Conservation (phyloP, 805 yeast species). For the Cyberlindnera nakhonratchasimensis region DNA sequence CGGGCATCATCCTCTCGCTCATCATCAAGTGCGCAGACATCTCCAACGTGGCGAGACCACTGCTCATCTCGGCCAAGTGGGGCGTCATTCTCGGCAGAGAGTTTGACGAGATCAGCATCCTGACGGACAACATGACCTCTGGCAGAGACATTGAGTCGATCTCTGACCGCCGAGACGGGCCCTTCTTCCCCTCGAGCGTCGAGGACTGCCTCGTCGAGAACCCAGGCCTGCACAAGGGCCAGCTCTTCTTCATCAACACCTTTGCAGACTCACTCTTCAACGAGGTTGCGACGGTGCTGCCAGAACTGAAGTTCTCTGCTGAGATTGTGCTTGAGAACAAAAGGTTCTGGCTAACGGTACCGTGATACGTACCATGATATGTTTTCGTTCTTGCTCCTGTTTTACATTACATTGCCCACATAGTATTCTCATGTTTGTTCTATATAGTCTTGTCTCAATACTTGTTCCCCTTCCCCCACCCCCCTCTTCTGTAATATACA, state of each 20-base stretch:
- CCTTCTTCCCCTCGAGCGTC: slow-evolving; percentile 35
- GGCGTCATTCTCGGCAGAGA: slow-evolving; percentile 77
- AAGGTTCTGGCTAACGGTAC: slow-evolving; percentile 11
- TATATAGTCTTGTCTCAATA: too few relatives aligned
- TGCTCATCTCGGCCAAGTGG: slow-evolving; percentile 78
- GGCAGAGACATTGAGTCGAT: slow-evolving; percentile 25
- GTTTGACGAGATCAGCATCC: slow-evolving; percentile 58
- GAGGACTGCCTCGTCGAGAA: slow-evolving; percentile 43
- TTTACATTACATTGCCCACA: neutral
- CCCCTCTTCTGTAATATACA: neutral
- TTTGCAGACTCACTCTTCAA: slow-evolving; percentile 78
- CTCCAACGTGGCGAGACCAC: slow-evolving; percentile 84
- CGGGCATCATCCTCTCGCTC: slow-evolving; percentile 54
- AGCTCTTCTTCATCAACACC: slow-evolving; percentile 75
- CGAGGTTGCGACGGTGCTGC: slow-evolving; percentile 57
- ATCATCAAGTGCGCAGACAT: slow-evolving; percentile 94
- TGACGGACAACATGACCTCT: slow-evolving; percentile 40
- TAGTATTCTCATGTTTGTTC: too few relatives aligned
- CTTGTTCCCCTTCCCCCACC: too few relatives aligned
- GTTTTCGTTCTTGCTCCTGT: too few relatives aligned
- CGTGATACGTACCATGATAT: neutral
- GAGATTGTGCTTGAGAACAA: slow-evolving; percentile 13
- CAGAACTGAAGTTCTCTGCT: slow-evolving; percentile 48
- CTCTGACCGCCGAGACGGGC: slow-evolving; percentile 19
- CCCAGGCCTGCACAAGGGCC: slow-evolving; percentile 62